These are phyloP conservation scores for Colletotrichum camelliae DNA, from an alignment of 2,329 filamentous ascomycete genomes.

Conservation along the genomic window DNA sequence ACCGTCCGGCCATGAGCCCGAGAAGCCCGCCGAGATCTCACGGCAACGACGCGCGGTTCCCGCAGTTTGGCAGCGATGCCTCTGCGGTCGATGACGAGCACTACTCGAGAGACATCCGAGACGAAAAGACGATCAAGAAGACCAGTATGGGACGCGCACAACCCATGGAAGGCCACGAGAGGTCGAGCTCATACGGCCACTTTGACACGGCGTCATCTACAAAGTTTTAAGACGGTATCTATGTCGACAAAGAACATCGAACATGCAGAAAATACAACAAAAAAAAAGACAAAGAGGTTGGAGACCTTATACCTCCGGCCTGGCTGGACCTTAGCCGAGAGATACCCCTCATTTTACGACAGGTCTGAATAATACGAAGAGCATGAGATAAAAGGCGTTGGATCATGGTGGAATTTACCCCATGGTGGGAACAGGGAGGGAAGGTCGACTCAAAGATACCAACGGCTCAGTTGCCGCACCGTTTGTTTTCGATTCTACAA, in stretches of 20 bases:
- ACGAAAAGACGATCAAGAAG: slow-evolving; percentile 31
- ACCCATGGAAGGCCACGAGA: slow-evolving; percentile 34
- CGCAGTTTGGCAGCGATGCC: slow-evolving; percentile 14
- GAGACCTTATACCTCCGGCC: slow-evolving; percentile 18
- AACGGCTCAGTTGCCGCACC: slow-evolving; percentile 16
- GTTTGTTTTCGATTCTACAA: slow-evolving; percentile 19
- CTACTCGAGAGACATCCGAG: slow-evolving; percentile 22
- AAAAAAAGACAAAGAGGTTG: neutral
- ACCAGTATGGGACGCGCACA: slow-evolving; percentile 25
- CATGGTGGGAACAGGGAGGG: neutral
- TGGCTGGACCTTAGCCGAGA: slow-evolving; percentile 24
- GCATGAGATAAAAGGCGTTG: slow-evolving; percentile 9
- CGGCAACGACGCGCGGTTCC: slow-evolving; percentile 16
- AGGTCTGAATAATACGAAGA: slow-evolving; percentile 12
- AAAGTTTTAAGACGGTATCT: slow-evolving; percentile 10
- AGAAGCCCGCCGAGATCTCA: slow-evolving; percentile 24
- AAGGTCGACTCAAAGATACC: slow-evolving; percentile 16
- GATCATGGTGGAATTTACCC: neutral
- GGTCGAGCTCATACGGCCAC: slow-evolving; percentile 40
- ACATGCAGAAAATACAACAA: neutral
- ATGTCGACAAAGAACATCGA: neutral
- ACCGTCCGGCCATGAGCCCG: slow-evolving; percentile 31
- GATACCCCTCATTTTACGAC: slow-evolving; percentile 23
- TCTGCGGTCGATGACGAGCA: slow-evolving; percentile 25
- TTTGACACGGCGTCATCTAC: slow-evolving; percentile 29